These are phyloP conservation scores for Trichoderma asperelloides DNA, from an alignment of 495 filamentous ascomycete species.

Conservation along the genomic window DNA sequence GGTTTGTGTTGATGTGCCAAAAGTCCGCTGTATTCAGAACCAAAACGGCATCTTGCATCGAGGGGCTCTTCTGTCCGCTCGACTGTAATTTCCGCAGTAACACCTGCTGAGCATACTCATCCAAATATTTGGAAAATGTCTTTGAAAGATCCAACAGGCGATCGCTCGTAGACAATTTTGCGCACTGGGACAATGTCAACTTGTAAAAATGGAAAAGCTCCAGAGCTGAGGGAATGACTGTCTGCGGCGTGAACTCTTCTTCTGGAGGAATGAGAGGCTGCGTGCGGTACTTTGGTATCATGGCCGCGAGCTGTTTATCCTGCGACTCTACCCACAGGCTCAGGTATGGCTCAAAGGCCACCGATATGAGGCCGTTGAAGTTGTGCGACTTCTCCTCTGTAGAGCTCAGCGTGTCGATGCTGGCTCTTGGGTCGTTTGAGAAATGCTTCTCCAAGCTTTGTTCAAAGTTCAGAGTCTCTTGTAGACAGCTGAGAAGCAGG, in stretches of 20 bases:
- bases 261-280: conserved; percentile 73
- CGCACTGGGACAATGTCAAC: conserved; percentile 81
- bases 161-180: conserved; percentile 84
- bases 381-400: conserved; percentile 65
- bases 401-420: conserved; percentile 84
- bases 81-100: conserved; percentile 68
- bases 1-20: conserved; percentile 85
- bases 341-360: conserved; percentile 94
- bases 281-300: conserved; percentile 83
- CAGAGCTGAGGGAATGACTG: conserved; percentile 87
- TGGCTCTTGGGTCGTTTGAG: conserved; percentile 64
- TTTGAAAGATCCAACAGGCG: conserved; percentile 78
- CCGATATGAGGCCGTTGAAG: conserved; percentile 89
- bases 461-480: conserved; percentile 97
- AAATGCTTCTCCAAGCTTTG: conserved; percentile 83
- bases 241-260: conserved; percentile 84
- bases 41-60: conserved; percentile 68
- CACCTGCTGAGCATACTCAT: conserved; percentile 91
- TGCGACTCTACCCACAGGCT: conserved; percentile 96
- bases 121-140: conserved; percentile 85
- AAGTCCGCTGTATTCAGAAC: conserved; percentile 97
- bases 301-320: conserved; percentile 74
- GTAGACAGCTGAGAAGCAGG: conserved; percentile 79
- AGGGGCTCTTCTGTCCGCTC: conserved; percentile 47
- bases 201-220: conserved; percentile 97